Evolutionary conservation across 306 rosid genomes (phyloP), one percentile per base, ranked within the genome.

Genomic region (Malus fusca): DNA sequence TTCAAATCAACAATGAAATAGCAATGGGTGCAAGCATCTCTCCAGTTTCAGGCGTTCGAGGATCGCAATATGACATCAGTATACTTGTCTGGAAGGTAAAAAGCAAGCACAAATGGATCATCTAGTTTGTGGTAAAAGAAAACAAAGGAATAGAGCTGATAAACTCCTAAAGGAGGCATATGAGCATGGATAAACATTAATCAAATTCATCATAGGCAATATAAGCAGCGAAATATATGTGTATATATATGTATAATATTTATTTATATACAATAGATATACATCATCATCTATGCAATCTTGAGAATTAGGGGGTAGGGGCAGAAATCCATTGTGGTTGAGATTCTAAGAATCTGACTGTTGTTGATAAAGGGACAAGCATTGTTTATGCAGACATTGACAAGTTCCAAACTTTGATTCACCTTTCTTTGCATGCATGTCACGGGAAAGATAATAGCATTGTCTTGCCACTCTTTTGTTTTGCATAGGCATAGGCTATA

Each of bases 1-100:
- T 96, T 84, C 99, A 96, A 71, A 88, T 96, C 74, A 96, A 90
- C 78, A 90, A 89, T 48, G 84, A 88, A 31, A 90, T 96, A 65
- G 97, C 99, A 48, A 92, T 96, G 99, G 99, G 99, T 30, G 99
- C 99, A 33, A 92, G 97, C 88, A 96, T 96, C 73, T 78, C 97
- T 66, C 99, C 99, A 0, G 83, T 96, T 56, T 96, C 99, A 10
- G 89, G 42, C 2, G 79, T 10, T 68, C 81, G 93, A 4, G 84
- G 81, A 72, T 86, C 99, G 17, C 99, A 96, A 74, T 96, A 87
- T 15, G 99, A 96, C 74, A 92, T 96, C 84, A 88, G 96, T 60
- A 89, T 96, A 65, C 97, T 92, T 69, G 90, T 96, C 79, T 96
- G 99, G 99, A 96, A 96, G 98, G 99, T 92, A 92, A 84, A 81